Conservation (phyloP, 2,329 filamentous ascomycete genomes). For the Thielaviopsis ethacetica region DNA sequence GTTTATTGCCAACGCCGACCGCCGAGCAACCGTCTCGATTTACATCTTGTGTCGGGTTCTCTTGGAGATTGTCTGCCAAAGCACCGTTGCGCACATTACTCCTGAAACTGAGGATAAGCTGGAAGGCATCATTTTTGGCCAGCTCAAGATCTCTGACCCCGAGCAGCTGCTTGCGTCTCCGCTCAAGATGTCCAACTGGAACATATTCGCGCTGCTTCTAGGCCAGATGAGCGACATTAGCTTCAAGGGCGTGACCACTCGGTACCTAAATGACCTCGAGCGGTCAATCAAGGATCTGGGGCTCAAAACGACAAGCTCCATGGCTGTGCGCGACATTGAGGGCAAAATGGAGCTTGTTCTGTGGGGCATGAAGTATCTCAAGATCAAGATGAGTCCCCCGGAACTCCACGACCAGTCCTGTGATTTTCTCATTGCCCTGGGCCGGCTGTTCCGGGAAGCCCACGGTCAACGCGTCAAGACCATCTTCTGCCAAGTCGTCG, state of each 20-base stretch:
- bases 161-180: constrained; percentile 64
- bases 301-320: constrained; percentile 45
- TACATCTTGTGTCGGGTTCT: constrained; percentile 90
- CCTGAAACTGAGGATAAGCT: constrained; percentile 86
- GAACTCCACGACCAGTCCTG: constrained; percentile 74
- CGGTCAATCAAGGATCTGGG: constrained; percentile 59
- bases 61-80: constrained; percentile 87
- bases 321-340: constrained; percentile 50
- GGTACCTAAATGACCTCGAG: constrained; percentile 70
- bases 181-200: constrained; percentile 86
- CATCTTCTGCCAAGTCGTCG: constrained; percentile 83
- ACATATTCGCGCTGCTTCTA: constrained; percentile 77
- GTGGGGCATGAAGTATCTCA: constrained; percentile 79
- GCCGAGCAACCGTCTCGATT: constrained; percentile 83
- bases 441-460: constrained; percentile 65
- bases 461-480: constrained; percentile 86
- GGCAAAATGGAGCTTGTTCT: constrained; percentile 75
- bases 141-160: constrained; percentile 74
- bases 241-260: constrained; percentile 66
- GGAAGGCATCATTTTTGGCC: constrained; percentile 91
- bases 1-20: constrained; percentile 63
- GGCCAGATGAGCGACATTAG: constrained; percentile 94
- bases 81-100: constrained; percentile 65
- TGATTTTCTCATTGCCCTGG: constrained; percentile 70
- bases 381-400: constrained; percentile 55